These are phyloP conservation scores for Ambrosia trifida DNA, from an alignment of 129 eudicot species.

Conservation along the genomic window DNA sequence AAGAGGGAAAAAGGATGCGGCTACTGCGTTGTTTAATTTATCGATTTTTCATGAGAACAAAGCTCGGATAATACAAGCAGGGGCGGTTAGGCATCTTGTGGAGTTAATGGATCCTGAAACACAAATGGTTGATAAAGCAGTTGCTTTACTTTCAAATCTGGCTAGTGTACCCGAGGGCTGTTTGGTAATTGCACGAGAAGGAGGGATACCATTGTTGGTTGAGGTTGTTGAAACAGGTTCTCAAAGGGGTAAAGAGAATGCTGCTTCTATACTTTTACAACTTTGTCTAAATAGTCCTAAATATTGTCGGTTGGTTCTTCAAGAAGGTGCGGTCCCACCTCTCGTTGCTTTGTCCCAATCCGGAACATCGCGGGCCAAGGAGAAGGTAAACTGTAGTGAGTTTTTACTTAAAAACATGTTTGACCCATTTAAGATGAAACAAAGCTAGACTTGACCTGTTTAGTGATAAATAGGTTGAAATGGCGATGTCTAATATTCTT, in stretches of 20 bases:
- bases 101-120: conserved; percentile 60
- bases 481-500: not conserved
- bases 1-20: conserved; percentile 95
- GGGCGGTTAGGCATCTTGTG: conserved; percentile 77
- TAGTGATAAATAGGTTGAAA: not conserved
- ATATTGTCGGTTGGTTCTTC: conserved; percentile 80
- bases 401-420: conserved; percentile 1
- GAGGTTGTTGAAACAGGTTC: conserved; percentile 88
- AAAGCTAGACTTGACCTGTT: not conserved
- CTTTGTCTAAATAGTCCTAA: conserved; percentile 74
- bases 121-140: conserved; percentile 86
- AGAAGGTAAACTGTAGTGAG: conserved; percentile 52
- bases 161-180: conserved; percentile 74
- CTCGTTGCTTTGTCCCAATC: conserved; percentile 87
- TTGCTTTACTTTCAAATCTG: conserved; percentile 83
- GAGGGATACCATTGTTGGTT: conserved; percentile 78
- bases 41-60: conserved; percentile 91
- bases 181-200: conserved; percentile 66
- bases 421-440: not conserved
- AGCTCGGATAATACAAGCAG: conserved; percentile 89
- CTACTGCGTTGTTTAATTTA: conserved; percentile 82
- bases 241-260: conserved; percentile 87
- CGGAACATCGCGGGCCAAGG: conserved; percentile 88
- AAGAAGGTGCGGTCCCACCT: conserved; percentile 99
- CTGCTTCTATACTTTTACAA: conserved; percentile 77